Evolutionary conservation across 352 stramenopile genomes (phyloP), one percentile per base, ranked within the genome.

Genomic region (Saprolegnia parasitica): DNA sequence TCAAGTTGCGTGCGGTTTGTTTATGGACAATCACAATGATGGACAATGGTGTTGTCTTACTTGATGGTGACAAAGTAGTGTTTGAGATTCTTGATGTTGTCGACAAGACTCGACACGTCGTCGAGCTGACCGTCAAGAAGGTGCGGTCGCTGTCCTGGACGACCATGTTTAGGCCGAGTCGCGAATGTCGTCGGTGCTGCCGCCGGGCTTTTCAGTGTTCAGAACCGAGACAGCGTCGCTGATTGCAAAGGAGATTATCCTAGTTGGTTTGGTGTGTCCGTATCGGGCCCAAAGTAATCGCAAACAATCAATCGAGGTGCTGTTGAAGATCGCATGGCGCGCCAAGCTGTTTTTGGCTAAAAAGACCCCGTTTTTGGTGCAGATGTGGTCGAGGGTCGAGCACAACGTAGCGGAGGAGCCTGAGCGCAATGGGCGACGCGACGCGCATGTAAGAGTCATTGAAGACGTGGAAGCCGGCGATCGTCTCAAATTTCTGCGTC

Each of bases 321-420:
- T 50, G 50, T 62, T 70, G 63, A 42, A 70, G 1, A 62, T 62
- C 0, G 47, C 63, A 21, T 70, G 63, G 4, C 63, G 63, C n/a
- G 26, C 45, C 42, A 70, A 35, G 20, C 21, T 62, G 37, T 66
- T 66, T 23, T 23, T 66, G 26, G 26, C 35, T 21, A 55, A 39
- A 6, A 26, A 18, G 11, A 20, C 11, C 58, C 58, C 54, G 23
- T 26, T 18, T 46, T 66, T 21, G 3, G 50, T 21, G 1, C 57
- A 21, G 10, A 56, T 1, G 32, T 66, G 58, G 26, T 66, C 58
- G 6, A 35, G 18, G 2, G 29, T 5, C 9, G 26, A 20, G 4
- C 15, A 52, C n/a, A n/a, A 66, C 23, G 58, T 66, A 54, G n/a
- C 54, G n/a, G 4, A 46, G 5, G 13, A 52, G 23, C 8, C 58